Base-by-base conservation (phyloP, 2,329 filamentous ascomycete genomes). In the Trichothecium roseum region DNA sequence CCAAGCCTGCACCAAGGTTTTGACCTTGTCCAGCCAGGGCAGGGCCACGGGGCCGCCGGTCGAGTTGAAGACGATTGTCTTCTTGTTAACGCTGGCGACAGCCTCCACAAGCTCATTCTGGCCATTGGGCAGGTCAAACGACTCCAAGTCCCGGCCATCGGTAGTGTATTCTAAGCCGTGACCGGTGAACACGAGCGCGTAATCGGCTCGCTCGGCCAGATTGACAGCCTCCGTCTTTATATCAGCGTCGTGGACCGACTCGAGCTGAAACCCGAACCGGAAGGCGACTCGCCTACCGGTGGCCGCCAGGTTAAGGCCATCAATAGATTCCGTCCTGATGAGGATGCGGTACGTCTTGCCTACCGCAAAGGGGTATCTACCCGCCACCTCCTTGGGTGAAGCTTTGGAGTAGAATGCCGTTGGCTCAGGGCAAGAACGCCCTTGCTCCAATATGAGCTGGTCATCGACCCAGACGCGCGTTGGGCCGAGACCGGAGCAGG, bases 81-180 rank as follows among this genome's bases (percentile, higher is more conserved):
- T 75, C 1, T 69, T 58, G 45, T 81, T 81, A 0, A 55, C 71
- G 0, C 62, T 61, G 6, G 74, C 59, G 1, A 81, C 68, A 2
- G 66, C 64, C 6, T 59, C 53, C 38, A 81, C 70, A 28, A 84
- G 56, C 3, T 63, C 59, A 37, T 84, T 76, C 34, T 75, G 42
- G 35, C 74, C 49, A 3, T 48, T 42, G 68, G 80, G 83, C 0
- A 83, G 56, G 8, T 78, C 78, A 30, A 84, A 63, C 46, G 82
- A 81, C 48, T 80, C 81, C 36, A 80, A 73, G 48, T 85, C 81
- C 37, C 78, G 78, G 34, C 65, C 61, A 75, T 84, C 56, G 0
- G 52, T 54, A 28, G 59, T 56, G 45, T 52, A 50, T 8, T 54
- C 45, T 2, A 49, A 65, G 40, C 80, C 79, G 18, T 81, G 62